Base-by-base conservation (phyloP, 2,329 filamentous ascomycete species). In the Fusarium piperis region DNA sequence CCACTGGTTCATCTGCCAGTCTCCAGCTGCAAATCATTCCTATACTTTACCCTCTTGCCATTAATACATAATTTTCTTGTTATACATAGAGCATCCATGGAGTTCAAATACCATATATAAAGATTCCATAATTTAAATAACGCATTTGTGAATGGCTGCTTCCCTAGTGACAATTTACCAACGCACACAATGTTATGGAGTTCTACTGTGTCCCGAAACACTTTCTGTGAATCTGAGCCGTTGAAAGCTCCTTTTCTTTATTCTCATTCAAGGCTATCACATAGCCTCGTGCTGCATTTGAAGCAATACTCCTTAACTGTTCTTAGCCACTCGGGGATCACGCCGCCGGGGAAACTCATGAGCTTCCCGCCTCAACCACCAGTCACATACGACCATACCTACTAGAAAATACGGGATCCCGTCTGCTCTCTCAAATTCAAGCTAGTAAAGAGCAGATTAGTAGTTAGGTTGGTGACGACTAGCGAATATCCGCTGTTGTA, bases 361-460 rank as follows among this genome's bases (percentile, higher is more conserved):
- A 28, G 13, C 23, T 46, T 46, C 13, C 20, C 41, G 8, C 41
- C 5, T 15, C 5, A n/a, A 26, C 8, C 10, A 26, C 16, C 28
- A 5, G 28, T 11, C 26, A 51, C 26, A 51, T 51, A 51, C 46
- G 46, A 18, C 15, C 46, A 51, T 51, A 32, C 46, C 46, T 51
- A 28, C 39, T 41, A 32, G 57, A 59, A 48, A 59, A 51, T 59
- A 59, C 41, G 38, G 57, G 57, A 59, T 59, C 57, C 41, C 41
- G 57, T 59, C 57, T 32, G 57, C 57, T 59, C 57, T 59, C 57
- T 41, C 12, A 33, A 30, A 59, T 39, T 59, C 57, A 59, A 59
- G 38, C 57, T 32, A 10, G 48, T 48, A 41, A 41, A 18, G 39
- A 18, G 39, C 39, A 18, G 18, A 23, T 41, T 41, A 41, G 39